Evolutionary conservation across 2,329 filamentous ascomycete species (phyloP).

Genomic region (Ophiocordyceps robertsii): DNA sequence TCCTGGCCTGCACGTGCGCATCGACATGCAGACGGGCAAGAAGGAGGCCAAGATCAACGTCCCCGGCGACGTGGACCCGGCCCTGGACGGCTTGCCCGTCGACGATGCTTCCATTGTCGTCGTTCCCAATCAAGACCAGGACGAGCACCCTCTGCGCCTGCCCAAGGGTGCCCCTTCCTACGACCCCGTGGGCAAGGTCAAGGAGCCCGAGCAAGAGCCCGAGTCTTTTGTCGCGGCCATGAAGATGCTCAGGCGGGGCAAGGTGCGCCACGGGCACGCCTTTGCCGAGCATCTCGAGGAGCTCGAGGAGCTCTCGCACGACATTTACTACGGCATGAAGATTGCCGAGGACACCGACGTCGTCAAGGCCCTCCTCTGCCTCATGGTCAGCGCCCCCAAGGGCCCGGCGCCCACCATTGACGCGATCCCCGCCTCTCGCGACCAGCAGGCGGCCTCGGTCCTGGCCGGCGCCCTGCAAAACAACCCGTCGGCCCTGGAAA

Average conservation of each 20-base stretch:
- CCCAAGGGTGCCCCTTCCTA: conserved; percentile 41
- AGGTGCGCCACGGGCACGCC: conserved; percentile 13
- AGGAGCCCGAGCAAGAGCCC: conserved; percentile 27
- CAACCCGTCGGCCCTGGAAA: conserved; percentile 45
- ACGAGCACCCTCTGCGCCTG: conserved; percentile 25
- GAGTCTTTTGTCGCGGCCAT: conserved; percentile 27
- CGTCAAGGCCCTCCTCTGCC: conserved; percentile 41
- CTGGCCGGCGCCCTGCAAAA: conserved; percentile 48
- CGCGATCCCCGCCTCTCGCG: conserved; percentile 19
- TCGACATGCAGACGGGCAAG: conserved; percentile 49
- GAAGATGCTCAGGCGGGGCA: conserved; percentile 32
- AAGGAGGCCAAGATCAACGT: conserved; percentile 56
- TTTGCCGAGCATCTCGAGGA: conserved; percentile 39
- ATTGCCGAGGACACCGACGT: conserved; percentile 42
- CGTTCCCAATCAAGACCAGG: conserved; percentile 25
- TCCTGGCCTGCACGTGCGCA: conserved; percentile 49
- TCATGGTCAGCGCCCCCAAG: conserved; percentile 26
- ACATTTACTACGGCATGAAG: conserved; percentile 56
- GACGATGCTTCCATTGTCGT: conserved; percentile 41
- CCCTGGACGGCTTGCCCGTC: conserved; percentile 35
- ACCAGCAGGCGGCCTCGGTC: conserved; percentile 41
- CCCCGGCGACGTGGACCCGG: conserved; percentile 33
- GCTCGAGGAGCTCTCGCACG: conserved; percentile 52
- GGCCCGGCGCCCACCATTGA: conserved; percentile 10
- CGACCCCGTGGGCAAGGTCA: conserved; percentile 42